Base-by-base conservation (phyloP, 2,329 filamentous ascomycete species). In the Botrytis byssoidea region DNA sequence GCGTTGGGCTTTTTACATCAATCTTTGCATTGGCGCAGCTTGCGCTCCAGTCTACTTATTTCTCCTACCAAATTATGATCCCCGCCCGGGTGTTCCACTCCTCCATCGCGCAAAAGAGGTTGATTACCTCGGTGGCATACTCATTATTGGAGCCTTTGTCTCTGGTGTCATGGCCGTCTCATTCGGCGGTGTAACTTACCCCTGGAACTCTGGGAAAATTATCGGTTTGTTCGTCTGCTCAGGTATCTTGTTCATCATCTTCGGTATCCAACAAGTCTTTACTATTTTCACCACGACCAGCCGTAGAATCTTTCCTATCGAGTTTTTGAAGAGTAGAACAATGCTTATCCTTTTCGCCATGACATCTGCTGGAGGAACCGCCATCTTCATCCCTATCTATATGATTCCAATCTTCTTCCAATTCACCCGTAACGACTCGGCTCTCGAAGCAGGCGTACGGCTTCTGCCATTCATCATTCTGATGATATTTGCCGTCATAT, bases 331-430 rank as follows among this genome's bases (percentile, higher is more conserved):
- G 71, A 83, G 82, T 9, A 78, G 77, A n/a, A 77, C 81, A 1
- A 80, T 84, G 71, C 77, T 82, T 2, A 79, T 80, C 18, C 74
- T 82, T 29, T 83, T 84, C 66, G 79, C 79, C 66, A 42, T 57
- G 22, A 85, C 82, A 0, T 78, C 81, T 5, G 35, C 32, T 5
- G 80, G 81, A 0, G 82, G 80, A 8, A 80, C 82, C 5, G 79
- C 81, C 7, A 79, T 82, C 14, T 83, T 84, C 42, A 82, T 86
- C 60, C 76, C 84, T 2, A 79, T 82, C 5, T 85, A 83, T 77
- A 57, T 71, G n/a, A 44, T 86, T 66, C 84, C 87, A 42, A 86
- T 88, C 73, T 84, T 85, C 77, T 87, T 86, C 70, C 85, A 86
- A 69, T 86, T 86, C 73, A 85, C 87, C 48, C 83, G 84, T 18